A percentile compares a stretch with the other conserved stretches of the same genome.
Conservation (phyloP, 108 stramenopile genomes). For the Cyclostephanos invisitatus region DNA sequence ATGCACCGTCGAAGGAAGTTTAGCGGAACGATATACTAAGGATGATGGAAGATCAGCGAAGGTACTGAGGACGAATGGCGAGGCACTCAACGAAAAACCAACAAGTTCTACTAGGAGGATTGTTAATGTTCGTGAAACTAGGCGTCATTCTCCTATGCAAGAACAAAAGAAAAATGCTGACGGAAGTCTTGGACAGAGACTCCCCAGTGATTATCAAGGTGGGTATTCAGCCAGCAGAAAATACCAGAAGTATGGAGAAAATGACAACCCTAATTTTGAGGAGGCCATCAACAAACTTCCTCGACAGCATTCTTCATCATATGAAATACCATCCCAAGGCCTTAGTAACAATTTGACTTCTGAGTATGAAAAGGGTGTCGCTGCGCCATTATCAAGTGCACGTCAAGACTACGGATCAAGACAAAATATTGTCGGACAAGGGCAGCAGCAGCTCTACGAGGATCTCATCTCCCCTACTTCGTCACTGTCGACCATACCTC, state of each 20-base stretch:
- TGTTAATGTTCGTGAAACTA: slow-evolving; percentile 28
- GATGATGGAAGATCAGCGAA: neutral
- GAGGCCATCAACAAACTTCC: slow-evolving; percentile 15
- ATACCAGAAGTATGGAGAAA: slow-evolving; percentile 16
- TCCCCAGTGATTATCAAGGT: neutral
- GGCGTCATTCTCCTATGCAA: slow-evolving; percentile 11
- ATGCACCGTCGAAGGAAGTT: slow-evolving; percentile 5
- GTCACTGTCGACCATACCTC: slow-evolving; percentile 36
- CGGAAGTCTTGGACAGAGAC: neutral
- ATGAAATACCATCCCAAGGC: neutral
- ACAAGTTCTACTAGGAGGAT: neutral
- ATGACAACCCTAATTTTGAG: slow-evolving; percentile 21
- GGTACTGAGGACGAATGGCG: neutral
- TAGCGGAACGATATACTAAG: slow-evolving; percentile 2
- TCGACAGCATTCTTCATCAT: neutral
- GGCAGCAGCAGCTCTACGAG: slow-evolving; percentile 13
- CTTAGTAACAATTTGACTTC: slow-evolving; percentile 1
- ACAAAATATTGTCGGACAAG: neutral
- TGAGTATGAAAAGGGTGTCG: neutral
- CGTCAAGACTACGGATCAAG: neutral
- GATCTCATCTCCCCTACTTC: slow-evolving; percentile 41
- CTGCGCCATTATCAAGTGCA: neutral
- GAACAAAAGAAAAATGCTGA: neutral
- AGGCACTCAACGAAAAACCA: slow-evolving; percentile 8
- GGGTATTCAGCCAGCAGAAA: neutral